phyloP scores from a whole-genome alignment of 163 green algal species.

The Chloromonas sp. region DNA sequence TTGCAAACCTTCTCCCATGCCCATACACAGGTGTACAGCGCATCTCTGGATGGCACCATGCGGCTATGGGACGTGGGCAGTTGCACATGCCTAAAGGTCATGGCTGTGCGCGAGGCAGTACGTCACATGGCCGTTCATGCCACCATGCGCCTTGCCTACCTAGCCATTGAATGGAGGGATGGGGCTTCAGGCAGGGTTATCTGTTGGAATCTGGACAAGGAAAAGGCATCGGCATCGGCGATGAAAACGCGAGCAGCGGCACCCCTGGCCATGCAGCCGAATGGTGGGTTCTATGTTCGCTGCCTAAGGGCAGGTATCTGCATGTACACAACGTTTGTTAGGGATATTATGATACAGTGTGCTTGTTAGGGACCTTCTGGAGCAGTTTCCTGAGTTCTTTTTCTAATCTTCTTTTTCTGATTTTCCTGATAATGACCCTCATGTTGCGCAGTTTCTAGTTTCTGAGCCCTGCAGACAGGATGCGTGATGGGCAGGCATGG shows the following conservation, averaged over 20 bases:
- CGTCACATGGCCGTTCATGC: conserved; percentile 42
- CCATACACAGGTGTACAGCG: conserved; percentile 45
- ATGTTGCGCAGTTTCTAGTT: too few species aligned
- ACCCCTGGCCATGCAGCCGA: conserved; percentile 19
- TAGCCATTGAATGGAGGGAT: conserved; percentile 25
- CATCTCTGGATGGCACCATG: conserved; percentile 59
- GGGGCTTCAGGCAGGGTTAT: conserved; percentile 7
- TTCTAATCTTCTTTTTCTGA: too few species aligned
- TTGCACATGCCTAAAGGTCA: conserved; percentile 16
- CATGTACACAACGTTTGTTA: too few species aligned
- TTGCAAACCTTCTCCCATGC: too few species aligned
- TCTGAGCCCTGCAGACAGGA: too few species aligned
- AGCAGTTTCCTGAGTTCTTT: too few species aligned
- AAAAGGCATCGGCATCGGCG: conserved; percentile 14
- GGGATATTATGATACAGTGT: too few species aligned
- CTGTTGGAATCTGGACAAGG: conserved; percentile 9
- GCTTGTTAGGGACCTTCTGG: too few species aligned
- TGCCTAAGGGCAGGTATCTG: too few species aligned
- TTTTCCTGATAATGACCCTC: too few species aligned
- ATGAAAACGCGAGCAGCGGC: conserved; percentile 27
- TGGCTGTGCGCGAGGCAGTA: conserved; percentile 20
- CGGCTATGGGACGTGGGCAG: conserved; percentile 50
- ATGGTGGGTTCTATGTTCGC: neutral
- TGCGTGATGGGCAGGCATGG: too few species aligned
- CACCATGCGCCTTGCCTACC: conserved; percentile 22